Base-by-base conservation (phyloP, 495 filamentous ascomycete genomes). In the Hypoxylon lienhwacheense region DNA sequence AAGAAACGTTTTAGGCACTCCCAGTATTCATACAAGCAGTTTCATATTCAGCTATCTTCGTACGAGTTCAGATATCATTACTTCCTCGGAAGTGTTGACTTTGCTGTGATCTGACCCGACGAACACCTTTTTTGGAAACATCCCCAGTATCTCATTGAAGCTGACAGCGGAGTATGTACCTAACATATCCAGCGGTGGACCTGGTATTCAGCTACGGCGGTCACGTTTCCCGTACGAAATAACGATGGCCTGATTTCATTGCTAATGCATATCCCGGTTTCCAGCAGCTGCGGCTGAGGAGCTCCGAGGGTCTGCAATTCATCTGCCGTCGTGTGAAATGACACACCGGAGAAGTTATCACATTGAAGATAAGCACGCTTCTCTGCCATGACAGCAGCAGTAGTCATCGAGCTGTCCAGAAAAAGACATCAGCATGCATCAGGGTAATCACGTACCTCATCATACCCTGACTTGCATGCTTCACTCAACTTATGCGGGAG, bases 391-490 rank as follows among this genome's bases (percentile, higher is more conserved):
- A 25, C 21, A 7, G 16, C n/a, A 12, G 21, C 5, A 41, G 4
- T 14, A 11, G 6, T 28, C 17, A 51, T 32, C 12, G 29, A 34
- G 15, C 35, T 43, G 10, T 16, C 25, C 26, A 39, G 24, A 7
- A 52, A 8, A 21, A 32, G 24, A 47, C 24, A 36, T 47, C 22
- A 10, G 20, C 31, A 25, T 26, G 32, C 34, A 54, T 39, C 11
- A 8, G 21, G 32, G 43, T n/a, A 7, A 7, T 26, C n/a, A 46
- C 22, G 24, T 20, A 29, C 33, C 24, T 40, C 42, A 25, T 10
- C 37, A 29, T 22, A 42, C 29, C 36, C 29, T 40, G 28, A 31
- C 33, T 20, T 45, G 39, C 49, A 49, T 54, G 28, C 31, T 37
- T 4, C 37, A 37, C 3, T 54, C 14, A 17, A 48, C 40, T 32